Evolutionary conservation across 2,329 filamentous ascomycete genomes (phyloP).

Genomic region (Septoria petroselini): DNA sequence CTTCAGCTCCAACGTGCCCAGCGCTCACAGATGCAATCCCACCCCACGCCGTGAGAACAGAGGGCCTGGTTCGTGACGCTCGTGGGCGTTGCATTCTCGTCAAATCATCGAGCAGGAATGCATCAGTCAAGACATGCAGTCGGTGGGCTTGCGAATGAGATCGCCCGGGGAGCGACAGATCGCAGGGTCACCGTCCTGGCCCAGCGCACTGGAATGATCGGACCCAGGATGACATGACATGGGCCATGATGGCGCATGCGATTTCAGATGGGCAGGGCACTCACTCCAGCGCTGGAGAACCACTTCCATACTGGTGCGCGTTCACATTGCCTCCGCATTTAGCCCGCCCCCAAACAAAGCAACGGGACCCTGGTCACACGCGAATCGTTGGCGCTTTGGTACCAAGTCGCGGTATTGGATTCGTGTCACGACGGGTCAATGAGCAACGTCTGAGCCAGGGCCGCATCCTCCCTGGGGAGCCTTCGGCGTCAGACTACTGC

Average conservation of each 20-base stretch:
- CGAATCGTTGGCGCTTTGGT: conserved; percentile 15
- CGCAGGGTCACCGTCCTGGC: conserved; percentile 17
- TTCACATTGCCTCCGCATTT: conserved; percentile 7
- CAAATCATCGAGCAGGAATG: conserved; percentile 6
- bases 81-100: conserved; percentile 1
- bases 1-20: conserved; percentile 8
- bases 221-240: conserved; percentile 16
- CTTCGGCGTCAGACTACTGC: conserved; percentile 16
- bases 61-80: conserved; percentile 12
- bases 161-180: conserved; percentile 17
- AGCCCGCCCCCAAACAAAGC: conserved; percentile 11
- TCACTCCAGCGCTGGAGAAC: conserved; percentile 6
- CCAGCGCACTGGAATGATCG: conserved; percentile 23
- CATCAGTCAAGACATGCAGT: conserved; percentile 16
- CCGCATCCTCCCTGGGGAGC: conserved; percentile 13
- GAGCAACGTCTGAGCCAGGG: conserved; percentile 5
- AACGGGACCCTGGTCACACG: conserved; percentile 17
- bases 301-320: conserved; percentile 6
- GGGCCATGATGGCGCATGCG: conserved; percentile 8
- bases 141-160: conserved; percentile 22
- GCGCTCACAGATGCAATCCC: too few relatives aligned
- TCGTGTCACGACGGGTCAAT: conserved; percentile 13
- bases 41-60: conserved; percentile 4
- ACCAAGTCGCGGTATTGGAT: conserved; percentile 15
- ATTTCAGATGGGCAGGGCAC: conserved; percentile 9